phyloP scores from a whole-genome alignment of 768 basidiomycete genomes.

The Albatrellus ellisii region DNA sequence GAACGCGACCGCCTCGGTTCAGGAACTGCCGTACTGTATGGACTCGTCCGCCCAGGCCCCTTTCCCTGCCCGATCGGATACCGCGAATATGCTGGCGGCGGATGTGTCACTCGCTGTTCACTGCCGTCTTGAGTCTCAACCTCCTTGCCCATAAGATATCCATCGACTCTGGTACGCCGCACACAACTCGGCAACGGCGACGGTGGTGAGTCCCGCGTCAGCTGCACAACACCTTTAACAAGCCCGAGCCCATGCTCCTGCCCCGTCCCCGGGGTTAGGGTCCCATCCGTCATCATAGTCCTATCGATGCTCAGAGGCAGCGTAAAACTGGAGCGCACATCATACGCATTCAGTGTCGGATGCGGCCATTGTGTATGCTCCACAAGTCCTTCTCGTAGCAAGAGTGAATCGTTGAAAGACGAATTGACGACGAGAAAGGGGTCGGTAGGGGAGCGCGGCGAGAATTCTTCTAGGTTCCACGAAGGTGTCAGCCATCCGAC shows the following conservation, averaged over 20 bases:
- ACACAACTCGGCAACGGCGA: background rate
- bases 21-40: no score
- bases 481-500: background rate
- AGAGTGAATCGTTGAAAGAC: slow-evolving; percentile 10
- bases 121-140: background rate
- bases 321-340: slow-evolving; percentile 1
- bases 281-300: background rate
- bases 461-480: background rate
- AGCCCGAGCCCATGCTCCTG: slow-evolving; percentile 1
- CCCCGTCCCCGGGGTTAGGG: background rate
- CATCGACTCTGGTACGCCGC: background rate
- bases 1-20: no score
- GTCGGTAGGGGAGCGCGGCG: background rate
- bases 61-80: slow-evolving; percentile 7
- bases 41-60: background rate
- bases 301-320: background rate
- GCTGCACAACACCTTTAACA: background rate
- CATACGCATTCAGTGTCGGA: slow-evolving; percentile 8
- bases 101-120: background rate
- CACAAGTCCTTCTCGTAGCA: slow-evolving; percentile 10
- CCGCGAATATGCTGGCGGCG: slow-evolving; percentile 9
- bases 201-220: background rate
- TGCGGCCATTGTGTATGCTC: slow-evolving; percentile 5
- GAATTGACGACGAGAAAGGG: slow-evolving; percentile 12
- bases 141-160: background rate